These are phyloP conservation scores for Pichia sp. DNA, from an alignment of 1,139 yeast genomes.

Conservation along the genomic window DNA sequence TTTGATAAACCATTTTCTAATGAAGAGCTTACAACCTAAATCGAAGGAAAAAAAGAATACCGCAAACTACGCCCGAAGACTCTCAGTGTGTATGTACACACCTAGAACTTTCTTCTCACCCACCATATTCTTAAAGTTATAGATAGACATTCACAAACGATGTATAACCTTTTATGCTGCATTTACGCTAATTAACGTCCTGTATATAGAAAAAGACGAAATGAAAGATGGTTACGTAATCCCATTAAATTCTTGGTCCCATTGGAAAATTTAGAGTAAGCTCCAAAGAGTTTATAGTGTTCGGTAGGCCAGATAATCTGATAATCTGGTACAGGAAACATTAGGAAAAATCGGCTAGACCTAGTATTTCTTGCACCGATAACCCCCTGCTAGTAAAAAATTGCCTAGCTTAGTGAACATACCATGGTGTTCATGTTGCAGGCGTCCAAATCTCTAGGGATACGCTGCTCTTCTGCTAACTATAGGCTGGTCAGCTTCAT, in stretches of 20 bases:
- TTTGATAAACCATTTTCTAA: neutral
- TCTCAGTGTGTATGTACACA: no score
- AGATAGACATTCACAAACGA: neutral
- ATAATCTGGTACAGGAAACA: no score
- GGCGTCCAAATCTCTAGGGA: neutral
- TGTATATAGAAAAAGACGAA: neutral
- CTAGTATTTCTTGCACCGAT: neutral
- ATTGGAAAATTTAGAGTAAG: neutral
- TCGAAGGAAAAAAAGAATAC: neutral
- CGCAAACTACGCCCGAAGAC: neutral
- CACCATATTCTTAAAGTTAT: neutral
- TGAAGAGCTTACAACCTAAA: no score
- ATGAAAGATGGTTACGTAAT: neutral
- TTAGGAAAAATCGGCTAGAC: neutral
- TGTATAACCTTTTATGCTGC: neutral
- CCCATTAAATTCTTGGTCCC: neutral
- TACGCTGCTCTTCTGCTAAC: neutral
- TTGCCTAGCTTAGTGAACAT: neutral
- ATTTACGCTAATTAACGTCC: neutral
- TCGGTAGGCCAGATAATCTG: neutral
- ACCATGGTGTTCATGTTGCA: neutral
- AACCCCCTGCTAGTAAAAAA: neutral
- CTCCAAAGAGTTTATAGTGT: neutral
- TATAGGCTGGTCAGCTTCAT: conserved; percentile 1
- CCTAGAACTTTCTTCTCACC: neutral